Base-by-base conservation (phyloP, 2,329 filamentous ascomycete genomes). In the Aspergillus fructus region DNA sequence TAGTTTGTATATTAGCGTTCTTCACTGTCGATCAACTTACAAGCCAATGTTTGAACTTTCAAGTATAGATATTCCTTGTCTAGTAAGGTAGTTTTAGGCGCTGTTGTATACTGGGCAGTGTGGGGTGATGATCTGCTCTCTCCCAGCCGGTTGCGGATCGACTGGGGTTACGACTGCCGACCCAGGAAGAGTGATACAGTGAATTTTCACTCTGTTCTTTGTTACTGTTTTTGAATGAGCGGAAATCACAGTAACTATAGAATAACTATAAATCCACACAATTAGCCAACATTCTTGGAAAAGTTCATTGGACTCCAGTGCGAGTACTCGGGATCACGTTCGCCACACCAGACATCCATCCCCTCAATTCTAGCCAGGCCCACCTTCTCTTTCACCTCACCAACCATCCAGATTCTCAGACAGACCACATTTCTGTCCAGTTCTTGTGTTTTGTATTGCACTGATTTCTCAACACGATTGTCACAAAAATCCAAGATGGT, bases 401-500 rank as follows among this genome's bases (percentile, higher is more conserved):
- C 17, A 24, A 23, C 30, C 13, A 49, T 53, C 12, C 34, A 30
- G 39, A 46, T 30, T 50, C 23, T 34, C n/a, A 27, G 21, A 11
- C n/a, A 27, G 21, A 11, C n/a, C 43, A n/a, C 39, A 19, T 34
- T 55, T 39, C 33, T 49, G 8, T 17, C 21, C 19, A 39, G 39
- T 13, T 17, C n/a, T 27, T 46, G 23, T 54, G 37, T 3, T 42
- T 40, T 46, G 1, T 17, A 5, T 13, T 39, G 5, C 42, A 19
- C 13, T 15, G 4, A 34, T 21, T n/a, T n/a, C n/a, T 17, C 19
- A 15, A 24, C 15, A 42, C 11, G 3, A 13, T 40, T 9, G 17
- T 15, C 37, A 49, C 17, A 5, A 23, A 37, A 24, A 27, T 43
- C 24, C 67, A 74, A 60, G 46, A 76, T 76, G 73, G 71, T 73